These are phyloP conservation scores for Plantago coronopus DNA, from an alignment of 305 asterid species.

Conservation along the genomic window DNA sequence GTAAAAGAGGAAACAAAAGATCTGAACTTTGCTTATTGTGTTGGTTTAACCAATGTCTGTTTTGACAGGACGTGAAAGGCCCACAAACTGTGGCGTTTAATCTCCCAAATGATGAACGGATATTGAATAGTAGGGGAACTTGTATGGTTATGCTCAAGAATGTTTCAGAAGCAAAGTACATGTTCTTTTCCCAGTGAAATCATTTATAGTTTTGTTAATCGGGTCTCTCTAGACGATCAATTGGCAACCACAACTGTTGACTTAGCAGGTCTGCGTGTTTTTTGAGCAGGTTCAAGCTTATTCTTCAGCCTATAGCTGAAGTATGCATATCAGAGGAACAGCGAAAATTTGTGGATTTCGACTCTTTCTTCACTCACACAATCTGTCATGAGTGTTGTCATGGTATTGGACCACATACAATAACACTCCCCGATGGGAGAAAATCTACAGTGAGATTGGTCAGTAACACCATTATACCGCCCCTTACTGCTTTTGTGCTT, in stretches of 20 bases:
- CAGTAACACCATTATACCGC: conserved; percentile 18
- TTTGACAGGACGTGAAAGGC: conserved; percentile 87
- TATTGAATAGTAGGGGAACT: conserved; percentile 84
- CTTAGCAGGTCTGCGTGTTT: conserved; percentile 17
- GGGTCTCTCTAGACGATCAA: no score
- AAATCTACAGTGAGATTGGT: conserved; percentile 93
- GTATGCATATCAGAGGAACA: conserved; percentile 70
- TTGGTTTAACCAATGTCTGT: conserved; percentile 12
- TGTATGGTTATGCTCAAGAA: conserved; percentile 98
- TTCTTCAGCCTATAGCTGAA: conserved; percentile 85
- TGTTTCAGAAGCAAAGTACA: conserved; percentile 91
- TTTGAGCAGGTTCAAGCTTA: conserved; percentile 73
- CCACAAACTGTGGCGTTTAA: conserved; percentile 98
- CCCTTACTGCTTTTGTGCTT: conserved; percentile 2
- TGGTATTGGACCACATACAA: conserved; percentile 96
- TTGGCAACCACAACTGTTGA: conserved; percentile 26
- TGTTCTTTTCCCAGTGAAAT: conserved; percentile 6
- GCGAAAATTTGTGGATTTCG: conserved; percentile 63
- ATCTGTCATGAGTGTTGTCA: conserved; percentile 97
- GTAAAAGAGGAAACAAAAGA: background rate
- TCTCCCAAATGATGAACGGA: conserved; percentile 94
- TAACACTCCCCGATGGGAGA: conserved; percentile 69
- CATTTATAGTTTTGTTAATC: conserved; percentile 7
- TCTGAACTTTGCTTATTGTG: background rate
- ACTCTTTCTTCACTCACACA: conserved; percentile 90